Base-by-base conservation (phyloP, 768 basidiomycete species). In the Punctularia strigosozonata region DNA sequence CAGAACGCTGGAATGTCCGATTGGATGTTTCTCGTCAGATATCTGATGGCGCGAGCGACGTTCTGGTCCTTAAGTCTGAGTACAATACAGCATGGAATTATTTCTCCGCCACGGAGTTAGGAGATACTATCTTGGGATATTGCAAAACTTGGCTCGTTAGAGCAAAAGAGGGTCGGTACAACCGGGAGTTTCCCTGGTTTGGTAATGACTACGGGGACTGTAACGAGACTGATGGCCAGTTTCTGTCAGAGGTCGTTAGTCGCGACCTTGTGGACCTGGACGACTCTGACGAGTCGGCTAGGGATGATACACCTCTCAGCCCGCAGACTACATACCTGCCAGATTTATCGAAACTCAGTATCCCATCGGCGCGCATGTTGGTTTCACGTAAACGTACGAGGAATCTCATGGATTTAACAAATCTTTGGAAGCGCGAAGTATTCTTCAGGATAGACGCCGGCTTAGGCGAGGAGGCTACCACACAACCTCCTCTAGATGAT, bases 11-110 rank as follows among this genome's bases (percentile, higher is more conserved):
- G 60, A 35, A 55, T 24, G 52, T 54, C 17, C 39, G 56, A 10
- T 39, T 57, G 8, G 28, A 37, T 23, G 47, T 37, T 23, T 18
- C 17, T 34, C 19, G 20, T 25, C 12, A 30, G 31, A 20, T 15
- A 38, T 33, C 22, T 35, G 7, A 17, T 19, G 17, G 39, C 34
- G 25, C n/a, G n/a, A n/a, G 41, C 33, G 31, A 41, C 17, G 51
- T 58, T 39, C 50, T 57, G 25, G 57, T 61, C 12, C 44, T 61
- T 12, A 61, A 58, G 43, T 45, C 58, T 3, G 17, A 45, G 6
- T 60, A 50, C 40, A 57, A 61, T 40, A 43, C 51, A 7, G 53
- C 48, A 25, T 61, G 58, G 59, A 54, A 59, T 54, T 56, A 50
- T 36, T 59, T 61, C 43, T 40, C 44, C 37, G 55, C 53, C 25